Percentiles rank a stretch among this genome's conserved stretches.
Conservation (phyloP, 2,329 filamentous ascomycete genomes). For the Trichoderma harzianum region DNA sequence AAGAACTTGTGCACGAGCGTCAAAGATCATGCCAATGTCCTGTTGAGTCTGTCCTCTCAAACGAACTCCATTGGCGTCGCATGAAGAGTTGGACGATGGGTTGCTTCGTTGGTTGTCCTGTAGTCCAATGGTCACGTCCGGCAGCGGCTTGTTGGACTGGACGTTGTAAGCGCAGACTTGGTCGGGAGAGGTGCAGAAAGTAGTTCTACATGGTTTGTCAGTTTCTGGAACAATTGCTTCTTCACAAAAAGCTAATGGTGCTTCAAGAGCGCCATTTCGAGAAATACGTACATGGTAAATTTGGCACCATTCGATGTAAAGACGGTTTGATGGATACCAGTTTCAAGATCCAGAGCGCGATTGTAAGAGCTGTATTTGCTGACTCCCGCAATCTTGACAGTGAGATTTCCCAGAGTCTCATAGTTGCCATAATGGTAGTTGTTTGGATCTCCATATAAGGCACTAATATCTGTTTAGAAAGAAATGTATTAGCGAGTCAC, state of each 20-base stretch:
- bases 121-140: conserved; percentile 39
- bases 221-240: background rate
- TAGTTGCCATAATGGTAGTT: conserved; percentile 21
- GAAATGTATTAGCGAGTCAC: background rate
- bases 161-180: conserved; percentile 30
- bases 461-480: conserved; percentile 16
- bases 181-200: conserved; percentile 44
- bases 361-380: conserved; percentile 15
- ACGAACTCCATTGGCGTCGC: conserved; percentile 9
- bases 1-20: conserved; percentile 4
- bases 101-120: conserved; percentile 37
- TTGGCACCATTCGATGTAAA: conserved; percentile 13
- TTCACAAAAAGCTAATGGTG: background rate
- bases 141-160: conserved; percentile 29
- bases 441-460: conserved; percentile 17
- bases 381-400: conserved; percentile 18
- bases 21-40: conserved; percentile 15
- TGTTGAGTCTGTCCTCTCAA: background rate
- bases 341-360: conserved; percentile 20
- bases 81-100: conserved; percentile 22
- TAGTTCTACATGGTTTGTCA: conserved; percentile 6
- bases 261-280: background rate
- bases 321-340: conserved; percentile 11
- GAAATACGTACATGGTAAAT: conserved; percentile 22
- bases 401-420: conserved; percentile 22